Conservation (phyloP, 1,284 basidiomycete species). For the Singerocomus inundabilis region DNA sequence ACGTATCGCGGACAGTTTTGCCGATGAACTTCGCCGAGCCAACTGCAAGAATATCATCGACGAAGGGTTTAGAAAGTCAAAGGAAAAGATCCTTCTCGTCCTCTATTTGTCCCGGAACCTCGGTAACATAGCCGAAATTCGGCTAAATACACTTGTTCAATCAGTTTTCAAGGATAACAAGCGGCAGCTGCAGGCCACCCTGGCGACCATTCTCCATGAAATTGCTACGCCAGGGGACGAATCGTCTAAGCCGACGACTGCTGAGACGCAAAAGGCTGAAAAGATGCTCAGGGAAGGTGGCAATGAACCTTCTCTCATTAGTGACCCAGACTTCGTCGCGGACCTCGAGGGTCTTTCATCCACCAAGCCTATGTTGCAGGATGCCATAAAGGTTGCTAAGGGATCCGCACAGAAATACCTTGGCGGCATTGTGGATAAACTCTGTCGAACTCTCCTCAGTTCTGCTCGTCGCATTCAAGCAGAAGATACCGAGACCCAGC, state of each 20-base stretch:
- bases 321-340: slow-evolving; percentile 34
- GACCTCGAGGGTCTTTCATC: slow-evolving; percentile 22
- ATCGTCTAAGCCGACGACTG: slow-evolving; percentile 11
- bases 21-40: slow-evolving; percentile 19
- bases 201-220: slow-evolving; percentile 20
- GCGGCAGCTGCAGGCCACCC: slow-evolving; percentile 6
- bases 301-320: slow-evolving; percentile 15
- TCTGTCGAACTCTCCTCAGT: slow-evolving; percentile 16
- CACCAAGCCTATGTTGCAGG: slow-evolving; percentile 17
- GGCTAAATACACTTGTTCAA: slow-evolving; percentile 12
- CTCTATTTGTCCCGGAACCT: slow-evolving; percentile 19
- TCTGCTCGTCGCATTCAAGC: slow-evolving; percentile 24
- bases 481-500: slow-evolving; percentile 20
- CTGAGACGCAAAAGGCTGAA: slow-evolving; percentile 15
- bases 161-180: slow-evolving; percentile 18
- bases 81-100: slow-evolving; percentile 27
- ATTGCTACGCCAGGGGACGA: background rate
- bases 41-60: slow-evolving; percentile 21
- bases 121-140: slow-evolving; percentile 14
- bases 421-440: slow-evolving; percentile 18
- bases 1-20: slow-evolving; percentile 18
- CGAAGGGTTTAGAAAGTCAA: slow-evolving; percentile 23
- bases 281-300: slow-evolving; percentile 26
- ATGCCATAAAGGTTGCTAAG: slow-evolving; percentile 24
- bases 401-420: slow-evolving; percentile 26